These are phyloP conservation scores for Torulaspora quercuum DNA, from an alignment of 805 yeast species.

Conservation along the genomic window DNA sequence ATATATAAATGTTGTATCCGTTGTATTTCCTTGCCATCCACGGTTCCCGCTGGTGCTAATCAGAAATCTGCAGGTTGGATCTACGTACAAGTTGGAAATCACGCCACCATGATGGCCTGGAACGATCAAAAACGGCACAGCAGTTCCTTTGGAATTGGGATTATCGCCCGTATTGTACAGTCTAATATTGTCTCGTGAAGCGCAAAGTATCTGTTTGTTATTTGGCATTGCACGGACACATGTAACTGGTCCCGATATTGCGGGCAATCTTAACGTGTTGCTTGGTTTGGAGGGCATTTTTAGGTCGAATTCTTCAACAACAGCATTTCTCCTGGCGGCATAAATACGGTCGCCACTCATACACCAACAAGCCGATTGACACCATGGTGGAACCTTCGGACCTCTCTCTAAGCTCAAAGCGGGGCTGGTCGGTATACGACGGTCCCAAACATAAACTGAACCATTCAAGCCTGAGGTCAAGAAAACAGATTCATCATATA, in stretches of 20 bases:
- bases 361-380: conserved; percentile 87
- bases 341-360: conserved; percentile 71
- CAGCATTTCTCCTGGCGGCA: conserved; percentile 86
- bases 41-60: conserved; percentile 90
- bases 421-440: conserved; percentile 43
- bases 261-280: conserved; percentile 68
- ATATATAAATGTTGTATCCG: conserved; percentile 78
- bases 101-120: conserved; percentile 98
- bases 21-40: conserved; percentile 86
- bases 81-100: conserved; percentile 71
- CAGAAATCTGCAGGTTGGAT: conserved; percentile 84
- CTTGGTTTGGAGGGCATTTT: conserved; percentile 56
- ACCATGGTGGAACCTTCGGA: conserved; percentile 85
- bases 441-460: conserved; percentile 76
- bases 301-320: conserved; percentile 71
- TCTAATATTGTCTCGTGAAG: conserved; percentile 85
- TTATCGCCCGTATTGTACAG: conserved; percentile 61
- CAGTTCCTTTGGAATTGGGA: conserved; percentile 29
- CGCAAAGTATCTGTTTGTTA: conserved; percentile 74
- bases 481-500: conserved; percentile 52
- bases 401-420: conserved; percentile 54
- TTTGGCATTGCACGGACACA: conserved; percentile 78
- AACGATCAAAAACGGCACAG: conserved; percentile 77
- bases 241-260: conserved; percentile 87
- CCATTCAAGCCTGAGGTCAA: conserved; percentile 85